Evolutionary conservation across 257 asterid species (phyloP).

Genomic region (Ilex aquifolium): DNA sequence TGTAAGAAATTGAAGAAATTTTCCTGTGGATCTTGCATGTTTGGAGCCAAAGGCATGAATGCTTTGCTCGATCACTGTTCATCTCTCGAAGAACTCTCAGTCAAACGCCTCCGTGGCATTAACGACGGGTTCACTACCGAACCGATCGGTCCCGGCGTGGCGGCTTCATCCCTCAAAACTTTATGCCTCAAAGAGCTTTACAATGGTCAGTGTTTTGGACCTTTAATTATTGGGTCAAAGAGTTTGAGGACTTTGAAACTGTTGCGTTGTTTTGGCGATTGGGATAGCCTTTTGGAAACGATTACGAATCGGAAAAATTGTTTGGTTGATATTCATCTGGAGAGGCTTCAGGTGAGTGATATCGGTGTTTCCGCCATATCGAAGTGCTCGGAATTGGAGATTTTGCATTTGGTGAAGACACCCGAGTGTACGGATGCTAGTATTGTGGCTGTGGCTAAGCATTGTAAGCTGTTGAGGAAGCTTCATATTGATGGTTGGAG

Average conservation of each 20-base stretch:
- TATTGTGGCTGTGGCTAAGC: conserved; percentile 16
- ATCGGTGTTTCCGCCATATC: conserved; percentile 8
- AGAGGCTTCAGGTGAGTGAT: conserved; percentile 19
- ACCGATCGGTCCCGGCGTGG: conserved; percentile 9
- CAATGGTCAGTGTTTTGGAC: conserved; percentile 15
- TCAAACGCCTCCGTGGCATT: conserved; percentile 17
- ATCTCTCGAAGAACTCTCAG: conserved; percentile 19
- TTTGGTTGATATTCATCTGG: conserved; percentile 13
- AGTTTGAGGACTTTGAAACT: conserved; percentile 10
- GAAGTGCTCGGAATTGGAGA: conserved; percentile 13
- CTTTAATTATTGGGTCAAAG: conserved; percentile 11
- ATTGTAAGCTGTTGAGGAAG: conserved; percentile 20
- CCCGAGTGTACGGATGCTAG: conserved; percentile 20
- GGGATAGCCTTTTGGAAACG: conserved; percentile 13
- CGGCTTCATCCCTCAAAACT: conserved; percentile 10
- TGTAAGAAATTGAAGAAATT: conserved; percentile 19
- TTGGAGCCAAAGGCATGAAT: conserved; percentile 29
- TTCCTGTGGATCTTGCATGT: conserved; percentile 20
- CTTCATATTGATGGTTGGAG: conserved; percentile 26
- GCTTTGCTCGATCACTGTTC: conserved; percentile 17
- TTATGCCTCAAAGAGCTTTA: conserved; percentile 7
- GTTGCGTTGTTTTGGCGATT: conserved; percentile 13
- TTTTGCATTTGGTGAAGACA: conserved; percentile 17
- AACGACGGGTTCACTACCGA: conserved; percentile 10
- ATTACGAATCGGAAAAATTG: background rate